Percentiles rank a stretch among this genome's conserved stretches.
phyloP scores from a whole-genome alignment of 805 yeast genomes.

The Hanseniaspora valbyensis region DNA sequence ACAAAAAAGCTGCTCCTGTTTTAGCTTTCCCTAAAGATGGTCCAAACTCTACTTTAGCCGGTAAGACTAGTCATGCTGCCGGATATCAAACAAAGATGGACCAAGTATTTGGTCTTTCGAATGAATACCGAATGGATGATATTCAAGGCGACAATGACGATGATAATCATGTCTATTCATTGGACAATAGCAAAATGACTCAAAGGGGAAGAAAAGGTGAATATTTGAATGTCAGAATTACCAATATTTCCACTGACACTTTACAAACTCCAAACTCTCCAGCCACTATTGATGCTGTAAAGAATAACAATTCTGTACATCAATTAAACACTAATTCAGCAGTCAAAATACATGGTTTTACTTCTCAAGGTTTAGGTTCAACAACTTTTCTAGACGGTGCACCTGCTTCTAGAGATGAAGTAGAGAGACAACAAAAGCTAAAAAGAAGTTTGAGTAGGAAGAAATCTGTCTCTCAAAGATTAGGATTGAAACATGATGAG shows the following conservation, averaged over 20 bases:
- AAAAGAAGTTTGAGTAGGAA: conserved; percentile 51
- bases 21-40: conserved; percentile 93
- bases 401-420: conserved; percentile 55
- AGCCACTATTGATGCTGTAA: conserved; percentile 34
- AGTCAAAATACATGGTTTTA: conserved; percentile 69
- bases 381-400: conserved; percentile 93
- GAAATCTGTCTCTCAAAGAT: conserved; percentile 67
- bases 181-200: conserved; percentile 18
- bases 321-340: conserved; percentile 62
- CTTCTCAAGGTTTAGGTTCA: conserved; percentile 81
- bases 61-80: conserved; percentile 39
- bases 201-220: conserved; percentile 18
- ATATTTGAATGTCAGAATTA: not conserved
- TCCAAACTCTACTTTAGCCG: conserved; percentile 76
- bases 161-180: conserved; percentile 30
- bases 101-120: conserved; percentile 60
- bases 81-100: conserved; percentile 54
- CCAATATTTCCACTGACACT: conserved; percentile 14
- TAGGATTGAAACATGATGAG: conserved; percentile 28
- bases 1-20: conserved; percentile 72
- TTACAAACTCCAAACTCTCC: conserved; percentile 17
- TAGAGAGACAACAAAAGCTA: conserved; percentile 26
- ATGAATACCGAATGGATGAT: conserved; percentile 21
- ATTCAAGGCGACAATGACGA: conserved; percentile 39
- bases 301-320: conserved; percentile 40